Base-by-base conservation (phyloP, 257 asterid genomes). In the Lantana camara region DNA sequence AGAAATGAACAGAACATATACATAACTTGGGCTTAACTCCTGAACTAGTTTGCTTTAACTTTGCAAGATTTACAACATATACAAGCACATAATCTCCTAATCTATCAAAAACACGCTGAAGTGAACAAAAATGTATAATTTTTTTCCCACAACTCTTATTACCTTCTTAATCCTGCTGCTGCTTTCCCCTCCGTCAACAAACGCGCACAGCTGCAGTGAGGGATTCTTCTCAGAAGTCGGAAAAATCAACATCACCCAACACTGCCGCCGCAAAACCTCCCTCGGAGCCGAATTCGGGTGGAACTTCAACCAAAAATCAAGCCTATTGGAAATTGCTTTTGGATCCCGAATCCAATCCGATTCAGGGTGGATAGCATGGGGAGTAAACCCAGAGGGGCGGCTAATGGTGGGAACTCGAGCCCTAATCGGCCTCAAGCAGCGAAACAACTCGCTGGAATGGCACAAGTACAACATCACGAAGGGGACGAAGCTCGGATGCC, bases 341-440 rank as follows among this genome's bases (percentile, higher is more conserved):
- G 88, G 86, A 3, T 77, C 85, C 3, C 69, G 22, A 77, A 60
- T 84, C 0, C 12, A 48, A 0, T 22, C 14, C 4, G 66, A 63
- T 0, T 38, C 71, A 4, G 85, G 80, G 20, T 87, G 95, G 95
- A 50, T 87, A 1, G 92, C 95, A 0, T 87, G 92, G 95, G 95
- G 95, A 19, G 38, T 87, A 55, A 87, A 87, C 73, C 92, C 87
- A 0, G 7, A 5, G 9, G 72, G 69, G 10, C 80, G 74, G 15
- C 62, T 44, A 21, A 87, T 87, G 95, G 71, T 71, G 11, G 92
- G 85, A 21, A 84, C 95, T 16, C 70, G 69, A 35, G 89, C 95
- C 41, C 73, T 84, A 14, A 75, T 87, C 27, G 91, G 91, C 12
- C 73, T 84, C 76, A 78, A 66, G 67, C 52, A 19, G 9, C 7